Conservation (phyloP, 305 asterid genomes). For the Fraxinus paxiana region DNA sequence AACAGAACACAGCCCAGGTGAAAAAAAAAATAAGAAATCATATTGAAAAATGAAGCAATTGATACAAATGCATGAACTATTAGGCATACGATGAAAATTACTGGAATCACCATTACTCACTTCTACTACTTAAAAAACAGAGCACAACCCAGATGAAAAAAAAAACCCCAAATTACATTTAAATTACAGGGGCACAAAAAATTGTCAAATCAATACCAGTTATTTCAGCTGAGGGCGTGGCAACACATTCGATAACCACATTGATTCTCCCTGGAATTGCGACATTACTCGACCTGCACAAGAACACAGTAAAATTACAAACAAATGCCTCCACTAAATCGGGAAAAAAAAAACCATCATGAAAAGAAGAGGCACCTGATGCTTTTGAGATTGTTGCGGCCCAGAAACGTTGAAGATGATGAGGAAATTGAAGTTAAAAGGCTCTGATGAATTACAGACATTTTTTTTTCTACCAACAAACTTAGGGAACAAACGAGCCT, state of each 20-base stretch:
- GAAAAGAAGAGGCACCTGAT: constrained; percentile 35
- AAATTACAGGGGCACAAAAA: neutral
- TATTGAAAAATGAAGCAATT: neutral
- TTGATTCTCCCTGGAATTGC: constrained; percentile 38
- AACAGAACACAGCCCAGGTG: neutral
- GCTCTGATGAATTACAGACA: constrained; percentile 59
- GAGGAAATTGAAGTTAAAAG: constrained; percentile 54
- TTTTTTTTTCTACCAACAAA: constrained; percentile 16
- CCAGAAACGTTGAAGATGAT: constrained; percentile 53
- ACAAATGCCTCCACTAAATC: neutral
- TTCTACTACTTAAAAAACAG: neutral
- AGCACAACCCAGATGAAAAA: neutral
- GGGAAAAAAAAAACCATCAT: neutral
- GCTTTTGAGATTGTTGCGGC: constrained; percentile 42
- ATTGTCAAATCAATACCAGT: constrained; percentile 42
- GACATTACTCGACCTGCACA: constrained; percentile 44
- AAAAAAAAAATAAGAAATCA: neutral
- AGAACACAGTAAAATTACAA: neutral
- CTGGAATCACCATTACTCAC: neutral
- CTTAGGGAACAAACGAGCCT: neutral
- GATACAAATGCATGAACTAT: neutral
- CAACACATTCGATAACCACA: constrained; percentile 57
- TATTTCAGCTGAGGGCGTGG: constrained; percentile 55
- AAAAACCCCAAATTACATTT: neutral
- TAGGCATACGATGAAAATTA: neutral